A percentile compares a stretch with the other conserved stretches of the same genome.
Evolutionary conservation across 1,139 yeast species (phyloP).

Genomic region (Hansenula sp.): DNA sequence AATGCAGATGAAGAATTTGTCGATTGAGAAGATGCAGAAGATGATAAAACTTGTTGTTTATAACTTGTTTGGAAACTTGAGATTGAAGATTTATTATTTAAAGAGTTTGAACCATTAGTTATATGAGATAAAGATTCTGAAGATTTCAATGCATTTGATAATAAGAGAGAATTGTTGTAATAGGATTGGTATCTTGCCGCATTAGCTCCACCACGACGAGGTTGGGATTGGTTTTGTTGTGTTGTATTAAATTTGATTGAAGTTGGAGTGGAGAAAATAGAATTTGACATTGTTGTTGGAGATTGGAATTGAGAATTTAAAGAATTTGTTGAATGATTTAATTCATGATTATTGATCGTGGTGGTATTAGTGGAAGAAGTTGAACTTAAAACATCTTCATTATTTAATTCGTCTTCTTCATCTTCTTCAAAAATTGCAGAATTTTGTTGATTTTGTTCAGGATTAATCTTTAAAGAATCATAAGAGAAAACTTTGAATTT

Average conservation of each 20-base stretch:
- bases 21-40: constrained; percentile 15
- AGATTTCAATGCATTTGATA: constrained; percentile 45
- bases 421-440: constrained; percentile 31
- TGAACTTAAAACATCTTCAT: constrained; percentile 14
- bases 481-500: constrained; percentile 15
- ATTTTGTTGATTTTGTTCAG: constrained; percentile 13
- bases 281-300: constrained; percentile 10
- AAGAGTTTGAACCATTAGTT: constrained; percentile 7
- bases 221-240: constrained; percentile 17
- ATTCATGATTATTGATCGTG: constrained; percentile 28
- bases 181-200: constrained; percentile 48
- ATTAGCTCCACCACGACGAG: constrained; percentile 33
- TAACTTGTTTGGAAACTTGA: constrained; percentile 11
- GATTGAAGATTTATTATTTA: constrained; percentile 16
- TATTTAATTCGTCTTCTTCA: constrained; percentile 25
- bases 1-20: constrained; percentile 10
- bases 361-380: constrained; percentile 10
- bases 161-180: constrained; percentile 43
- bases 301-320: constrained; percentile 25
- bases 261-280: constrained; percentile 27
- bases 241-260: constrained; percentile 27
- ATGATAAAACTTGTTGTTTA: background rate
- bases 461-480: constrained; percentile 1
- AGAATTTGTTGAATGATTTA: constrained; percentile 14
- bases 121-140: constrained; percentile 33